These are phyloP conservation scores for Ogataea henricii DNA, from an alignment of 805 yeast genomes.

Conservation along the genomic window DNA sequence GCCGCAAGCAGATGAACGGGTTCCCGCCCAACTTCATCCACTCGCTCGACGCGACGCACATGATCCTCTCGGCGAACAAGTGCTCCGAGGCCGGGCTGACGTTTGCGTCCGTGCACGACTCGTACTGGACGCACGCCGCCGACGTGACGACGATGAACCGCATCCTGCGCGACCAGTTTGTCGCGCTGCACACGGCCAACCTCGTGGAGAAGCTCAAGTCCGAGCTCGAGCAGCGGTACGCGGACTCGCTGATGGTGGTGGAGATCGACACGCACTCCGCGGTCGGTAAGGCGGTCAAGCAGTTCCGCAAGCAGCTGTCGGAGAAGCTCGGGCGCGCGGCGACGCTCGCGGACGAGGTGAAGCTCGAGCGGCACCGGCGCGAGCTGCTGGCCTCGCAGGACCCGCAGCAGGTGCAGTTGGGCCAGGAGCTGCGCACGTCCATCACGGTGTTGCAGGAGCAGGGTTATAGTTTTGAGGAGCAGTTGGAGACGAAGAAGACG, in stretches of 20 bases:
- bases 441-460: conserved; percentile 52
- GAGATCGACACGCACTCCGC: conserved; percentile 53
- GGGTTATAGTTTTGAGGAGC: conserved; percentile 21
- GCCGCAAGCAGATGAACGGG: conserved; percentile 87
- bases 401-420: conserved; percentile 49
- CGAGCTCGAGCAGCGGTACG: conserved; percentile 83
- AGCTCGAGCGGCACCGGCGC: conserved; percentile 66
- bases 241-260: conserved; percentile 63
- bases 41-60: conserved; percentile 95
- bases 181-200: conserved; percentile 72
- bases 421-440: conserved; percentile 65
- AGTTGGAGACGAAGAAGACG: conserved; percentile 20
- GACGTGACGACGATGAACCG: conserved; percentile 74
- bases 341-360: conserved; percentile 72
- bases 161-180: conserved; percentile 74
- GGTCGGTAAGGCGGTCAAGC: conserved; percentile 51
- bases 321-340: conserved; percentile 53
- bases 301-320: conserved; percentile 50
- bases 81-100: conserved; percentile 66
- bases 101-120: conserved; percentile 96
- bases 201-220: conserved; percentile 67
- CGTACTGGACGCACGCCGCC: conserved; percentile 96
- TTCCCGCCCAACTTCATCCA: conserved; percentile 96
- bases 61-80: conserved; percentile 83
- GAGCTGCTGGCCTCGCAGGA: conserved; percentile 53